These are phyloP conservation scores for Aciculoconidium aculeatum DNA, from an alignment of 805 yeast species.

Conservation along the genomic window DNA sequence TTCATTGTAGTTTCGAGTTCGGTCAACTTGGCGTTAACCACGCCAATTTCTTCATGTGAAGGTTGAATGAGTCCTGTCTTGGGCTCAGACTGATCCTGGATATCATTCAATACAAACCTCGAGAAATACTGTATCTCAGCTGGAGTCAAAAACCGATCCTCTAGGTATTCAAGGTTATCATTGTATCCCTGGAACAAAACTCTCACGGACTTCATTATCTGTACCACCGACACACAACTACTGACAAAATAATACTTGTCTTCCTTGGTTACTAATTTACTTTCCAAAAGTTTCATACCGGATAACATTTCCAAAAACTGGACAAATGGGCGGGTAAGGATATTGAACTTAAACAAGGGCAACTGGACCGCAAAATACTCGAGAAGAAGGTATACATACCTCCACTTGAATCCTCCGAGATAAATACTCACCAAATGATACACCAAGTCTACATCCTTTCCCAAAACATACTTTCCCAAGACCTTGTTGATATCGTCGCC, in stretches of 20 bases:
- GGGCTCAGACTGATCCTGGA: no score
- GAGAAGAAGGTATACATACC: conserved; percentile 18
- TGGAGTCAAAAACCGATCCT: conserved; percentile 1
- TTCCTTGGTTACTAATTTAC: not conserved
- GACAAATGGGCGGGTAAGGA: conserved; percentile 16
- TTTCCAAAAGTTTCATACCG: conserved; percentile 10
- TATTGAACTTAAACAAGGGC: conserved; percentile 13
- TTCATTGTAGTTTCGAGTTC: no score
- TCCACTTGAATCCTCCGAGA: conserved; percentile 23
- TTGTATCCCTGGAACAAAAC: conserved; percentile 30
- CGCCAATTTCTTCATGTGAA: no score
- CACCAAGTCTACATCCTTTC: conserved; percentile 15
- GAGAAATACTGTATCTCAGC: conserved; percentile 3
- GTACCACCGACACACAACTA: conserved; percentile 4
- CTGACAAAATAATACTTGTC: conserved; percentile 5
- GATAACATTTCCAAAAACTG: conserved; percentile 19
- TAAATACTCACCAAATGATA: conserved; percentile 28
- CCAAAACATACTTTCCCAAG: conserved; percentile 19
- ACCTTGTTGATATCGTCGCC: conserved; percentile 13
- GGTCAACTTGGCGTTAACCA: no score
- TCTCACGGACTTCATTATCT: conserved; percentile 15
- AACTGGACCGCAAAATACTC: conserved; percentile 14
- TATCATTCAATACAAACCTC: not conserved
- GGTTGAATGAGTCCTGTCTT: no score
- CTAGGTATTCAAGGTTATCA: conserved; percentile 16